Base-by-base conservation (phyloP, 805 yeast species). In the Aciculoconidium aculeatum region DNA sequence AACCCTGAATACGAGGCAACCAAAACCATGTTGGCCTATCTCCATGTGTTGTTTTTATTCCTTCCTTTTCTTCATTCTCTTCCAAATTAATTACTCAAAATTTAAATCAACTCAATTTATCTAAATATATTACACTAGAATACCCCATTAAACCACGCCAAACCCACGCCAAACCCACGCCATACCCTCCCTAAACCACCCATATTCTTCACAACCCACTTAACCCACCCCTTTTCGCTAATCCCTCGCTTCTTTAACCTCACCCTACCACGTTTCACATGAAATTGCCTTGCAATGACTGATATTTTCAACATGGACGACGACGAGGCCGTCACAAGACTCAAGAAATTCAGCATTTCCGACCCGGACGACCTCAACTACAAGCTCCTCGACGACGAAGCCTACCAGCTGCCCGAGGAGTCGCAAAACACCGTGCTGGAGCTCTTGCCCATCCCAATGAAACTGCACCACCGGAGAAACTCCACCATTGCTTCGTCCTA, bases 251-350 rank as follows among this genome's bases (percentile, higher is more conserved):
- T 12, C 8, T 11, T n/a, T n/a, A n/a, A n/a, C n/a, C n/a, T n/a
- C n/a, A n/a, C 7, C 10, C 20, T 17, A 17, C 34, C 34, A 31
- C 34, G 27, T 26, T 31, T 11, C 17, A 19, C 15, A 24, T 14
- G 25, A 18, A 28, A 27, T 14, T 8, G 19, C 23, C 14, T 15
- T 17, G 39, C 15, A 19, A 58, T 59, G 65, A 40, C 63, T 11
- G 61, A 47, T 21, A 49, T 59, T 10, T 59, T 59, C 31, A 36
- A 43, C 24, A 58, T 59, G 65, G 65, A 59, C 25, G 65, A 53
- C 39, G 52, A 45, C 36, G 49, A 38, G 21, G 28, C 26, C 30
- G 25, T 11, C 26, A 17, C 24, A 15, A 23, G 23, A 31, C 29
- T 20, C 30, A 15, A 14, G 21, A 21, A 25, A 15, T 15, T 24